A percentile compares a stretch with the other conserved stretches of the same genome.
Conservation (phyloP, 805 yeast species). For the Wickerhamomyces xylosicus region DNA sequence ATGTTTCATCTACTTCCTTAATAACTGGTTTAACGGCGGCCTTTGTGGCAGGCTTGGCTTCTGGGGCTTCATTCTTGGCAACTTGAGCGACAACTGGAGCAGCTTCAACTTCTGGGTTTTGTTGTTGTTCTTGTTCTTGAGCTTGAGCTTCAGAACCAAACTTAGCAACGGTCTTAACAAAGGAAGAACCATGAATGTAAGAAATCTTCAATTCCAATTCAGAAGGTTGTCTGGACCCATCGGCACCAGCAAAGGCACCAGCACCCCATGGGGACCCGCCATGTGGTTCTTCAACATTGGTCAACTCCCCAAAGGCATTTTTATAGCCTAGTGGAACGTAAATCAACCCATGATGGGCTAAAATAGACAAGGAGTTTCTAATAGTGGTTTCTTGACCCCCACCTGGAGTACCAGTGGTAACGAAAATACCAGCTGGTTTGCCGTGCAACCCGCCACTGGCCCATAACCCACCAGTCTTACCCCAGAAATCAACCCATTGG, state of each 20-base stretch:
- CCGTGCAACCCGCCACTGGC: slow-evolving; percentile 56
- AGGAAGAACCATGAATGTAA: slow-evolving; percentile 52
- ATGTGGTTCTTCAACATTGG: slow-evolving; percentile 54
- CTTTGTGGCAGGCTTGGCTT: slow-evolving; percentile 4
- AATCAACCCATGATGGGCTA: slow-evolving; percentile 68
- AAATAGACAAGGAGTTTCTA: slow-evolving; percentile 42
- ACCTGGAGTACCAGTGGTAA: slow-evolving; percentile 61
- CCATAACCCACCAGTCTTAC: slow-evolving; percentile 69
- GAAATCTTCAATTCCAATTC: slow-evolving; percentile 58
- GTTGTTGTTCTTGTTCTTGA: slow-evolving; percentile 1
- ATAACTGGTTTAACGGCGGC: slow-evolving; percentile 10
- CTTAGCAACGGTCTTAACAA: slow-evolving; percentile 35
- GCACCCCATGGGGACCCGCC: slow-evolving; percentile 88
- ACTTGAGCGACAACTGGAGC: slow-evolving; percentile 6
- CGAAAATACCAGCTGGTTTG: slow-evolving; percentile 65
- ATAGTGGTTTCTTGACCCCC: slow-evolving; percentile 73
- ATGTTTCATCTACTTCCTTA: slow-evolving; percentile 13
- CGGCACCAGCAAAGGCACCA: slow-evolving; percentile 65
- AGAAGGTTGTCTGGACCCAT: slow-evolving; percentile 63
- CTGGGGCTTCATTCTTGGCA: slow-evolving; percentile 1
- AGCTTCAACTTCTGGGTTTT: slow-evolving; percentile 3
- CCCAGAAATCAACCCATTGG: slow-evolving; percentile 70
- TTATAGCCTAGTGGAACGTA: slow-evolving; percentile 71
- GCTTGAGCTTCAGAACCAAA: slow-evolving; percentile 11
- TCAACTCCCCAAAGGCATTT: slow-evolving; percentile 39